A percentile compares a stretch with the other conserved stretches of the same genome.
Conservation (phyloP, 2,329 filamentous ascomycete species). For the Remersonia thermophila region DNA sequence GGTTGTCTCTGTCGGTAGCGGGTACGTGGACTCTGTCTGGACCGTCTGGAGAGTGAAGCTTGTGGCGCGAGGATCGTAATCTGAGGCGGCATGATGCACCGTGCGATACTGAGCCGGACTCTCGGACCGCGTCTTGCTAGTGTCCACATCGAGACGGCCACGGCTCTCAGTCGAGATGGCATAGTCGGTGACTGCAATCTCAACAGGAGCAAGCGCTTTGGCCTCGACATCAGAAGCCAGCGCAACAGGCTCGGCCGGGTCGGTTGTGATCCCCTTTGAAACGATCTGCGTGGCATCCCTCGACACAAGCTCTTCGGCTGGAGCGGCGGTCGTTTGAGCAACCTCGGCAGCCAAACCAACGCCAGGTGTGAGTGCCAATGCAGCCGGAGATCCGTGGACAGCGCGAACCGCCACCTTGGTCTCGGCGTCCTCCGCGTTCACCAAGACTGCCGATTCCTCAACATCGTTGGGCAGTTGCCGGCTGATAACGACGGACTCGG, state of each 20-base stretch:
- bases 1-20: constrained; percentile 10
- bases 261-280: background rate
- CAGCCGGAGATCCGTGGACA: no score
- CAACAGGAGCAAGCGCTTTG: background rate
- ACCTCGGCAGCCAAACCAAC: no score
- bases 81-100: background rate
- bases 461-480: background rate
- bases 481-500: background rate
- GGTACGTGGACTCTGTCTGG: constrained; percentile 7
- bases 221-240: background rate
- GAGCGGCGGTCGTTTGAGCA: background rate
- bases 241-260: no score
- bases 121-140: constrained; percentile 1
- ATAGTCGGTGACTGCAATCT: background rate
- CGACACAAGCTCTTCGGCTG: background rate
- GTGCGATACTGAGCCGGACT: constrained; percentile 3
- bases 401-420: background rate
- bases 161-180: background rate
- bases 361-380: no score
- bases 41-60: constrained; percentile 5
- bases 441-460: background rate
- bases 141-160: background rate
- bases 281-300: background rate
- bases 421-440: background rate
- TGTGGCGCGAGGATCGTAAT: constrained; percentile 9